Conservation (phyloP, 1,284 basidiomycete species). For the Schizophyllum commune region DNA sequence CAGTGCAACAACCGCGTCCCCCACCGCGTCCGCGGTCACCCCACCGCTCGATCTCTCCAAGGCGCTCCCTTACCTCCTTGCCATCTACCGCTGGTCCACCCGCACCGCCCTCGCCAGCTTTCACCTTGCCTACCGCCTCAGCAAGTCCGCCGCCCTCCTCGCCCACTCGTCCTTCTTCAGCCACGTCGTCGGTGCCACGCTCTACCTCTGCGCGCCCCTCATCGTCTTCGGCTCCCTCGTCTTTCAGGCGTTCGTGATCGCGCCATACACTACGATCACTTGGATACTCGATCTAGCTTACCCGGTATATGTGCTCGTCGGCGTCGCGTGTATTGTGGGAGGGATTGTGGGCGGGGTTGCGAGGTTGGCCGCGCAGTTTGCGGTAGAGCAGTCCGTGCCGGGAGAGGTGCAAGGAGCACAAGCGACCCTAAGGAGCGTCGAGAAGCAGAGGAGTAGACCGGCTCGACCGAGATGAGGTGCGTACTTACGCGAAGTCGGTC, state of each 20-base stretch:
- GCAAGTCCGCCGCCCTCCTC: slow-evolving; percentile 15
- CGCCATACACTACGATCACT: slow-evolving; percentile 35
- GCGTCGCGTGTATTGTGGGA: slow-evolving; percentile 49
- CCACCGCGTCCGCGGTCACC: background rate
- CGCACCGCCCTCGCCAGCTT: too few species aligned
- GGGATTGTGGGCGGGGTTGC: slow-evolving; percentile 40
- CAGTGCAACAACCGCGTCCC: background rate
- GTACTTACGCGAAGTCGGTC: background rate
- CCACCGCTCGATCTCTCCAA: background rate
- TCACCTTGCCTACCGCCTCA: background rate
- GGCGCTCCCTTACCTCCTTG: background rate
- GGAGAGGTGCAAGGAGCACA: background rate
- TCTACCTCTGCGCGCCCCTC: slow-evolving; percentile 45
- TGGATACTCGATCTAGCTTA: slow-evolving; percentile 41
- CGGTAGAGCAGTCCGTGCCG: background rate
- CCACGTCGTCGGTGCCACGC: slow-evolving; percentile 26
- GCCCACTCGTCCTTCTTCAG: slow-evolving; percentile 25
- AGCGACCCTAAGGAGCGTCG: background rate
- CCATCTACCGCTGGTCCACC: background rate
- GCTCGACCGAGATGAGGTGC: background rate
- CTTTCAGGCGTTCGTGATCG: slow-evolving; percentile 33
- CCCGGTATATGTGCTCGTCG: slow-evolving; percentile 55
- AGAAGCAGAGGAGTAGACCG: background rate
- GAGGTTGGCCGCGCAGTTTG: slow-evolving; percentile 16
- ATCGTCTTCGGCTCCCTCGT: slow-evolving; percentile 35